These are phyloP conservation scores for Beverwykella pulmonaria DNA, from an alignment of 495 filamentous ascomycete genomes.

Conservation along the genomic window DNA sequence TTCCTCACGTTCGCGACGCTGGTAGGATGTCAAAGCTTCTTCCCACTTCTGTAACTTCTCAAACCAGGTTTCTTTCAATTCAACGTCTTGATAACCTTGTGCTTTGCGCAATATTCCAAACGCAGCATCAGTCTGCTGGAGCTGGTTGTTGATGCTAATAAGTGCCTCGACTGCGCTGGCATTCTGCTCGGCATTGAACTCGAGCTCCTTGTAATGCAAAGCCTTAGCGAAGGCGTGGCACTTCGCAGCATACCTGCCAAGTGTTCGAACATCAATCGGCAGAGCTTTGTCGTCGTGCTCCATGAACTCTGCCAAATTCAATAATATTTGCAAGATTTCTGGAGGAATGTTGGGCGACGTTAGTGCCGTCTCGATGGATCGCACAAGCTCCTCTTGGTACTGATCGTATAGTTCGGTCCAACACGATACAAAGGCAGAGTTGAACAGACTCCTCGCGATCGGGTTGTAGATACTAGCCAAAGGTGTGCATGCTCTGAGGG, in stretches of 20 bases:
- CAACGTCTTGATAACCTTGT: slow-evolving; percentile 90
- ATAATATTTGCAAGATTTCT: slow-evolving; percentile 88
- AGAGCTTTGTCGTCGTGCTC: slow-evolving; percentile 98
- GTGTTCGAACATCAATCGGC: slow-evolving; percentile 90
- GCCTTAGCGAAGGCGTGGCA: slow-evolving; percentile 98
- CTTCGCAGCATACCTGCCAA: slow-evolving; percentile 89
- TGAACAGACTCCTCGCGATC: slow-evolving; percentile 91
- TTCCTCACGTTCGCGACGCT: slow-evolving; percentile 73
- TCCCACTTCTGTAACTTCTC: slow-evolving; percentile 98
- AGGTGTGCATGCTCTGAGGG: slow-evolving; percentile 87
- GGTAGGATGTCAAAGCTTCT: slow-evolving; percentile 90
- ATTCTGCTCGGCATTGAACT: slow-evolving; percentile 96
- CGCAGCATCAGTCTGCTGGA: slow-evolving; percentile 95
- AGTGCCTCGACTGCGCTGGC: slow-evolving; percentile 93
- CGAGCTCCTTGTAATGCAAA: slow-evolving; percentile 96
- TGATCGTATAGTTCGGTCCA: slow-evolving; percentile 97
- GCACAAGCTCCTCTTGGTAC: slow-evolving; percentile 91
- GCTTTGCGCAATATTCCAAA: slow-evolving; percentile 95
- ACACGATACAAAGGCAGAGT: slow-evolving; percentile 96
- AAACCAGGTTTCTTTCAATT: slow-evolving; percentile 96
- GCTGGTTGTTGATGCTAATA: slow-evolving; percentile 97
- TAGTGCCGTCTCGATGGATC: slow-evolving; percentile 92
- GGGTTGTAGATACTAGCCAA: slow-evolving; percentile 89
- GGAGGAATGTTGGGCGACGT: slow-evolving; percentile 91
- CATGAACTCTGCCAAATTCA: slow-evolving; percentile 99